Conservation (phyloP, 768 basidiomycete species). For the Macrolepiota fuliginosa region DNA sequence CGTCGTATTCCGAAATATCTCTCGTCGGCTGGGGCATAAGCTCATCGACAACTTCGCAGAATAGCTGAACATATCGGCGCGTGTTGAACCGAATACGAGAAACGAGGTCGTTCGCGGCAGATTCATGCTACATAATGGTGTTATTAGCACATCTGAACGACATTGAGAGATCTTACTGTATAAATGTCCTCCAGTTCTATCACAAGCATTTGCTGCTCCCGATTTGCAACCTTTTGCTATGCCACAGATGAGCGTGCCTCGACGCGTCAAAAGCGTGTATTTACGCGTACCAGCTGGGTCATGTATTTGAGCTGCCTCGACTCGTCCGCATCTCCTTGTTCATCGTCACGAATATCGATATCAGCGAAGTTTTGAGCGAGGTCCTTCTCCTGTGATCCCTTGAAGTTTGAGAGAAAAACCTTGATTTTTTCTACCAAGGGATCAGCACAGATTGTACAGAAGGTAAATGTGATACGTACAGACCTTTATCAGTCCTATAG, state of each 20-base stretch:
- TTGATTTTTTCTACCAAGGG: conserved; percentile 57
- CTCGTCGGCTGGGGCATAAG: conserved; percentile 86
- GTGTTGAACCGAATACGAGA: conserved; percentile 79
- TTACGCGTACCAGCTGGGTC: conserved; percentile 68
- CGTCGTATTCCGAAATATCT: conserved; percentile 87
- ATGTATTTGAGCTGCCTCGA: conserved; percentile 70
- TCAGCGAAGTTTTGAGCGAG: conserved; percentile 64
- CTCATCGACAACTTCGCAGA: conserved; percentile 87
- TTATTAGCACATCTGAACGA: conserved; percentile 12
- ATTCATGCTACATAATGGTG: conserved; percentile 51
- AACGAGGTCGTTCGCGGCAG: conserved; percentile 71
- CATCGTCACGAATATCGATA: conserved; percentile 61
- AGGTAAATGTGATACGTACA: not conserved
- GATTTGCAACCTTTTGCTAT: conserved; percentile 90
- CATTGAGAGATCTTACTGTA: conserved; percentile 40
- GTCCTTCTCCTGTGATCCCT: conserved; percentile 57
- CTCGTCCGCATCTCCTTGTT: conserved; percentile 30
- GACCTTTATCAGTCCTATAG: conserved; percentile 76
- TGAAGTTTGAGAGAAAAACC: conserved; percentile 69
- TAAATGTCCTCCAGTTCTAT: conserved; percentile 89
- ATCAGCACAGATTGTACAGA: conserved; percentile 3
- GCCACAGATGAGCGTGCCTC: conserved; percentile 20
- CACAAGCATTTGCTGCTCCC: conserved; percentile 85
- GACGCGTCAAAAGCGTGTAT: conserved; percentile 25
- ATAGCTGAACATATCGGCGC: conserved; percentile 85